Evolutionary conservation across 768 basidiomycete species (phyloP), one percentile per base, ranked within the genome.

Genomic region (Ramaria sp.): DNA sequence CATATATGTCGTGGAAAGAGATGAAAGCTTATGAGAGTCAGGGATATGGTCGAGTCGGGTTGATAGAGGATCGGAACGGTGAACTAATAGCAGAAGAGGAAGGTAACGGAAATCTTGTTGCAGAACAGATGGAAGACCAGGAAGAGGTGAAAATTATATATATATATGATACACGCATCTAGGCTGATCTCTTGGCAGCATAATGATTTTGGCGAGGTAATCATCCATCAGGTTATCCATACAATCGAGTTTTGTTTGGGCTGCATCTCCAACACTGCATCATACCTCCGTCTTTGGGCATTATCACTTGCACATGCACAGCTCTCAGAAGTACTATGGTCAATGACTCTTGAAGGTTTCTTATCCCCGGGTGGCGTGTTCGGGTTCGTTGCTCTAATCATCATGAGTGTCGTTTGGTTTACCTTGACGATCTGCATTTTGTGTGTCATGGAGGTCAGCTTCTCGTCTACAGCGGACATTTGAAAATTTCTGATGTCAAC

Each of bases 211-310:
- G 75, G 92, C 64, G 96, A 99, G 68, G 81, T 96, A 56, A 80
- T 96, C 22, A 88, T 98, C 57, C 95, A 99, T 70, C 96, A 99
- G 68, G 75, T 96, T 58, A 99, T 99, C 64, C 96, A 98, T 70
- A 95, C 93, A 24, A 97, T 99, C 69, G 96, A 99, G 71, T 99
- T 98, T 71, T 99, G 96, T 66, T 81, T 99, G 32, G 96, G 95
- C 6, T 97, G 95, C 68, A 97, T 97, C 63, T 98, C 95, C 59
- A 95, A 97, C 68, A 98, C 95, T 1, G 90, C 90, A 12, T 91
- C 88, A 15, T 90, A 89, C 69, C 79, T 92, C 47, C 87, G 95
- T 65, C 75, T 99, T 37, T 98, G 95, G 95, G 96, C 96, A 18
- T 78, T 99, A 6, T 99, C 96, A 24, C 78, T 99, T 50, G 96